Evolutionary conservation across 805 yeast genomes (phyloP).

Genomic region (Kodamaea fukazawae): DNA sequence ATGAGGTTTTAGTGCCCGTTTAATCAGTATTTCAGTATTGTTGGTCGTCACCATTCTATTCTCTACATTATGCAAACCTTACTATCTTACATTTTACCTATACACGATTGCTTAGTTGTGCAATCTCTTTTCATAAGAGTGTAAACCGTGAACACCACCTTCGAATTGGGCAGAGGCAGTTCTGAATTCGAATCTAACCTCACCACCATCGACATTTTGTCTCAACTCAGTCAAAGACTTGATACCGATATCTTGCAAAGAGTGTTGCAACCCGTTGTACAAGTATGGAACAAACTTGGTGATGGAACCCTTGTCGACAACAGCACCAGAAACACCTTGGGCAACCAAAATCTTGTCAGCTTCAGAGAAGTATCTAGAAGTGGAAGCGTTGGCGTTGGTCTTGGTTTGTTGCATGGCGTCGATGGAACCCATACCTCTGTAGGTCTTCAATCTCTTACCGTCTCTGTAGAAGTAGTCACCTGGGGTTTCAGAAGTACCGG

Average conservation of each 20-base stretch:
- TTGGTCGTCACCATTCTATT: too few species aligned
- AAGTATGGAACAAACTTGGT: constrained; percentile 92
- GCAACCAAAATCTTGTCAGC: constrained; percentile 94
- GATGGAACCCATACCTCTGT: constrained; percentile 99
- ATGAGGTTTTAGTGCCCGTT: too few species aligned
- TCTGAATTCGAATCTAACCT: constrained; percentile 92
- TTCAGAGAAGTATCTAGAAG: constrained; percentile 97
- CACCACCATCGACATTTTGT: constrained; percentile 59
- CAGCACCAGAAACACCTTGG: constrained; percentile 98
- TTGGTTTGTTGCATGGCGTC: constrained; percentile 97
- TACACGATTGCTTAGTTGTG: constrained; percentile 56
- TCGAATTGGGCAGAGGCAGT: constrained; percentile 98
- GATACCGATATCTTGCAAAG: constrained; percentile 97
- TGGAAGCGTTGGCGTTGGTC: constrained; percentile 90
- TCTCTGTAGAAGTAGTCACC: constrained; percentile 98
- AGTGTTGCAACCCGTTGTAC: constrained; percentile 94
- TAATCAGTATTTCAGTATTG: too few species aligned
- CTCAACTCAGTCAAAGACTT: constrained; percentile 62
- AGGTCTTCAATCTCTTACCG: constrained; percentile 94
- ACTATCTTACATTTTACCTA: too few species aligned
- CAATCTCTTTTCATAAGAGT: constrained; percentile 95
- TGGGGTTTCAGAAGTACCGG: constrained; percentile 98
- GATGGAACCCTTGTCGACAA: constrained; percentile 94
- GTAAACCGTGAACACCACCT: constrained; percentile 96
- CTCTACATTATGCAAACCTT: too few species aligned